Conservation (phyloP, 2,329 filamentous ascomycete species). For the Aspergillus quadrilineatus region DNA sequence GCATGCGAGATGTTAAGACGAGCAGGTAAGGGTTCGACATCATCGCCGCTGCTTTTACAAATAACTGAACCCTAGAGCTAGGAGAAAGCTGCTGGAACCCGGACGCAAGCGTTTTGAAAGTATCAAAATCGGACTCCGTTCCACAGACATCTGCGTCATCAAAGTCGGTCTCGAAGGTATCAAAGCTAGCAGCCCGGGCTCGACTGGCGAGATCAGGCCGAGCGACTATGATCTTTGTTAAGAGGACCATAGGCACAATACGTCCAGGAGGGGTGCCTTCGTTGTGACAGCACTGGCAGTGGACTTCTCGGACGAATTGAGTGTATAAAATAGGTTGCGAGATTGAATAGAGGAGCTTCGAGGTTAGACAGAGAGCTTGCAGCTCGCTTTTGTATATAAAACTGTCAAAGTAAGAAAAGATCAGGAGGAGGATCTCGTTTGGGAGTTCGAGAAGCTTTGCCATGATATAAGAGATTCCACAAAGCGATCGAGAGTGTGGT, state of each 20-base stretch:
- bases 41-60: background rate
- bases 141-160: background rate
- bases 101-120: background rate
- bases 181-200: background rate
- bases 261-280: background rate
- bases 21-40: slow-evolving; percentile 2
- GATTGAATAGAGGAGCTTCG: background rate
- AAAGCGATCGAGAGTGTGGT: background rate
- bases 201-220: slow-evolving; percentile 9
- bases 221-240: slow-evolving; percentile 4
- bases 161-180: background rate
- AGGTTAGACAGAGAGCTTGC: slow-evolving; percentile 3
- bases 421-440: background rate
- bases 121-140: background rate
- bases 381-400: background rate
- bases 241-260: slow-evolving; percentile 4
- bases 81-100: background rate
- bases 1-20: background rate
- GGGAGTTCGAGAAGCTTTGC: background rate
- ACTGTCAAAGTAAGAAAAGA: background rate
- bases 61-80: background rate
- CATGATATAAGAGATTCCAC: background rate
- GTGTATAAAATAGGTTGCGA: slow-evolving; percentile 7
- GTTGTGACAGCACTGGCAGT: background rate
- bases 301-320: background rate